These are phyloP conservation scores for Pilatotrama ljubarskyi DNA, from an alignment of 768 basidiomycete genomes.

Conservation along the genomic window DNA sequence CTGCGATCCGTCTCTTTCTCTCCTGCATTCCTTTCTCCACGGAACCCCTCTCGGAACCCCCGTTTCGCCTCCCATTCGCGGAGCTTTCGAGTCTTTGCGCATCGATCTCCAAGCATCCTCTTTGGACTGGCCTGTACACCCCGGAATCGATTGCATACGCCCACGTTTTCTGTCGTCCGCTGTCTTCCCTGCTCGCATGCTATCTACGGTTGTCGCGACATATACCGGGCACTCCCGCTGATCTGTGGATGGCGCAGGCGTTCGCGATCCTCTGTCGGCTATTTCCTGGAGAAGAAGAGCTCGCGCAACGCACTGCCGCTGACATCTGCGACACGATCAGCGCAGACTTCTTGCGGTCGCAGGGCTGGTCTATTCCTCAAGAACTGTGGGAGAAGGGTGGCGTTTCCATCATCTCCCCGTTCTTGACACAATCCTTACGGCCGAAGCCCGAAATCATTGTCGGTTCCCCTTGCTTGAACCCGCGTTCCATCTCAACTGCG, in stretches of 20 bases:
- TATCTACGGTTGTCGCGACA: slow-evolving; percentile 62
- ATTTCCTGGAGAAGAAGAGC: slow-evolving; percentile 75
- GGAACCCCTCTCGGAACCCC: slow-evolving; percentile 47
- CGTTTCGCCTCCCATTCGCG: slow-evolving; percentile 61
- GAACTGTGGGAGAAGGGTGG: slow-evolving; percentile 54
- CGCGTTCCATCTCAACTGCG: slow-evolving; percentile 54
- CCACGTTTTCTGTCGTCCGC: slow-evolving; percentile 45
- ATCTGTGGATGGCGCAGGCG: slow-evolving; percentile 69
- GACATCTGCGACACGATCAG: slow-evolving; percentile 41
- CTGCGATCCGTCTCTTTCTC: slow-evolving; percentile 63
- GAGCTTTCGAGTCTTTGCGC: slow-evolving; percentile 56
- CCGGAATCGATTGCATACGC: slow-evolving; percentile 31
- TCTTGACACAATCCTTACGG: slow-evolving; percentile 50
- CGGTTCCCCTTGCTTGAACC: slow-evolving; percentile 50
- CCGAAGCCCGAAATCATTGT: slow-evolving; percentile 44
- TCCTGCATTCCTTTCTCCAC: slow-evolving; percentile 51
- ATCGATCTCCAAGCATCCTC: slow-evolving; percentile 46
- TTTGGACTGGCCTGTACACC: slow-evolving; percentile 46
- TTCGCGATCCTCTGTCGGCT: slow-evolving; percentile 55
- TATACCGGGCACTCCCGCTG: slow-evolving; percentile 53
- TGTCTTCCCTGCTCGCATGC: slow-evolving; percentile 52
- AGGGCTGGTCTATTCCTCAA: slow-evolving; percentile 38
- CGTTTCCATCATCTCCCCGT: slow-evolving; percentile 54
- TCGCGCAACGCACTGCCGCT: slow-evolving; percentile 45
- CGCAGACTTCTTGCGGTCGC: slow-evolving; percentile 41